Base-by-base conservation (phyloP, 805 yeast species). In the Maudiozyma pseudohumilis region DNA sequence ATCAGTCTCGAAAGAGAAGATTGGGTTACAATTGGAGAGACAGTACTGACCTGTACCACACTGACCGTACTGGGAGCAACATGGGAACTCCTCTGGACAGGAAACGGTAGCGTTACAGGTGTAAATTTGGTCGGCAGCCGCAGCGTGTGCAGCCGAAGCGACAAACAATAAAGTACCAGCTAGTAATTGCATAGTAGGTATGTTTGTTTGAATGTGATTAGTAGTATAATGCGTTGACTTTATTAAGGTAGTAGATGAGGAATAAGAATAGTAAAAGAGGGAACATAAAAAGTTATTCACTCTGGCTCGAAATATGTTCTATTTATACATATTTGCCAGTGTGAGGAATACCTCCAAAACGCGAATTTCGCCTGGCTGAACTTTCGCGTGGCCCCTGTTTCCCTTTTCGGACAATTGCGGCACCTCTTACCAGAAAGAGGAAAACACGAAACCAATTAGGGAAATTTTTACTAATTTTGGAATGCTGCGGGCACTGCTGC, bases 11-110 rank as follows among this genome's bases (percentile, higher is more conserved):
- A 39, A 55, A 1, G 94, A 83, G 53, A 50, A 77, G 43, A 76
- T 65, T 27, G 92, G 81, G 61, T 87, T 84, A 66, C 96, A 88
- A 24, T 94, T 89, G 42, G 89, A 92, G 36, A 87, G 66, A 66
- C 96, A 88, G 36, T 48, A 46, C 13, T 69, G 57, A 17, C 94
- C 94, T 18, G 77, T 71, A 50, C 94, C 94, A 65, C 94, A 84
- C 23, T 61, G 65, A 35, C 96, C 96, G 48, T 72, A 78, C 47
- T 76, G 79, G 10, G 84, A 75, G 59, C 96, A 87, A 61, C 96
- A 87, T 40, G 96, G 96, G n/a, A 55, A 47, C 32, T 66, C 69
- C 53, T 80, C 75, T 2, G 96, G 96, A 63, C 96, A 87, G 4
- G 66, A 49, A 12, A 51, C 42, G 9, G 75, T 65, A 8, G 70